Evolutionary conservation across 1,139 yeast genomes (phyloP), one percentile per base, ranked within the genome.

Genomic region (Candida buenavistaensis): DNA sequence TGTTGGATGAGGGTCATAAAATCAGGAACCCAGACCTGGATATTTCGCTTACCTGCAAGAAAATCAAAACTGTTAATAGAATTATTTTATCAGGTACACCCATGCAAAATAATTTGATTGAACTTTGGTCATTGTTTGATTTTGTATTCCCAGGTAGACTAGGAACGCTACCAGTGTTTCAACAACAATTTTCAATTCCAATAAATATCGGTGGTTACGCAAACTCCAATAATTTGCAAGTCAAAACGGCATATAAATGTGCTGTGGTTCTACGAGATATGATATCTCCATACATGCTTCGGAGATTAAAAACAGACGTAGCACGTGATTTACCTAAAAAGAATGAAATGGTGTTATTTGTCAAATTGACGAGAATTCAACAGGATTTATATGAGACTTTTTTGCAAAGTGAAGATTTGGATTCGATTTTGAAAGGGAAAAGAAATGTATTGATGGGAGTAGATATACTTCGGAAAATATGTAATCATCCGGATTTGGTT

Each of bases 151-250:
- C 98, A 0, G 98, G 98, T 0, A 66, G 95, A 39, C 61, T 92
- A 21, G 98, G 98, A 0, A 94, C 98, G 0, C 63, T 92, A 14
- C 98, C 99, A 0, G 92, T 94, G 0, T 92, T 92, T 51, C 96
- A 90, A 55, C 83, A 78, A 37, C 96, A 92, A 54, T 92, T 92
- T 57, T 84, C 96, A 2, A 70, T 82, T 3, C 99, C 98, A 0
- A 94, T 92, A 26, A 90, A 89, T 51, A 75, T 87, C 59, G 99
- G 98, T n/a, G 99, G 99, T 0, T 92, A 94, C 59, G 96, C 98
- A 2, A 92, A 92, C 63, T 98, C 98, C 0, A 82, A 95, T 1
- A 92, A 92, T 56, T 78, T 92, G 4, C 97, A 94, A 54, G 97
- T 94, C 0, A 97, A 92, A 54, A 83, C 97, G 0, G 97, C 97